Conservation (phyloP, 1,284 basidiomycete species). For the Leccinum pachyderme region DNA sequence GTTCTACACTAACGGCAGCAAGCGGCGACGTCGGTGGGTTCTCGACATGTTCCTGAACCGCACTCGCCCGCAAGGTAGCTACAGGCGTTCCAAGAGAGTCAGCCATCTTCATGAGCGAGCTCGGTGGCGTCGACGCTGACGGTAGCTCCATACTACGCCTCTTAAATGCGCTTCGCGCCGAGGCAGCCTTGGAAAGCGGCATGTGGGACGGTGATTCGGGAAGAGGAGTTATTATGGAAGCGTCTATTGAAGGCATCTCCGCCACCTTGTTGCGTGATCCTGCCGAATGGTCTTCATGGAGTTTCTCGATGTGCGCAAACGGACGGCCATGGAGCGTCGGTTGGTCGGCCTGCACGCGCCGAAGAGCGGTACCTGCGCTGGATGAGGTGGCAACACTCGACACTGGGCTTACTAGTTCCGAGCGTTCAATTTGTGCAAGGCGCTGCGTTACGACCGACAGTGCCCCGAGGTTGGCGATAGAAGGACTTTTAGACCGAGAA, state of each 20-base stretch:
- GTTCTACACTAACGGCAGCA: constrained; percentile 9
- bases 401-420: constrained; percentile 20
- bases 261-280: not conserved
- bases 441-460: constrained; percentile 52
- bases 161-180: constrained; percentile 26
- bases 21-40: constrained; percentile 15
- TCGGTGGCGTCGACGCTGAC: constrained; percentile 9
- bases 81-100: constrained; percentile 2
- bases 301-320: constrained; percentile 27
- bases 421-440: constrained; percentile 46
- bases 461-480: constrained; percentile 48
- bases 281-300: constrained; percentile 13
- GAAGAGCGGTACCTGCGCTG: constrained; percentile 30
- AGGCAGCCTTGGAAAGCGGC: constrained; percentile 9
- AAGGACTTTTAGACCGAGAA: constrained; percentile 45
- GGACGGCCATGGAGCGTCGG: constrained; percentile 13
- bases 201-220: constrained; percentile 14
- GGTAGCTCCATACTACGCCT: constrained; percentile 4
- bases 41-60: constrained; percentile 22
- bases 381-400: constrained; percentile 25
- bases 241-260: constrained; percentile 25
- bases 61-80: constrained; percentile 14
- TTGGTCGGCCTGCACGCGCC: constrained; percentile 23
- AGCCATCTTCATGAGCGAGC: constrained; percentile 7
- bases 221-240: constrained; percentile 29